These are phyloP conservation scores for Tagetes patula DNA, from an alignment of 129 eudicot species.

Conservation along the genomic window DNA sequence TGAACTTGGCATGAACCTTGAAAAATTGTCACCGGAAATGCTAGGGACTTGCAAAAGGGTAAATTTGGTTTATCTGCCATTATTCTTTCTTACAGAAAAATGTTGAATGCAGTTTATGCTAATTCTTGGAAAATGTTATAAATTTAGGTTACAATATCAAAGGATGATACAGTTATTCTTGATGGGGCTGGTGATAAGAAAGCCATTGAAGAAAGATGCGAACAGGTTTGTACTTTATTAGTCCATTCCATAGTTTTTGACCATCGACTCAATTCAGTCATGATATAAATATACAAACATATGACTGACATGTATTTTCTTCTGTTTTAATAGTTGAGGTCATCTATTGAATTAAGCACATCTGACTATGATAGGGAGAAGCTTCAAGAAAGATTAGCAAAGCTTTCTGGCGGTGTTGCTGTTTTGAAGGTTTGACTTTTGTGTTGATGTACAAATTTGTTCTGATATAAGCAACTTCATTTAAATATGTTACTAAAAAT, in stretches of 20 bases:
- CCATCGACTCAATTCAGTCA: not conserved
- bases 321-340: constrained; percentile 37
- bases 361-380: constrained; percentile 73
- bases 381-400: constrained; percentile 66
- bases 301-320: not conserved
- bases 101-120: not conserved
- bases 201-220: constrained; percentile 74
- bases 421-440: constrained; percentile 53
- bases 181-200: constrained; percentile 77
- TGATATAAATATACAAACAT: not conserved
- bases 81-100: not conserved
- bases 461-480: not conserved
- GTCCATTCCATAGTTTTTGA: not conserved
- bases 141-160: constrained; percentile 57
- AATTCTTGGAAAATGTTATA: not conserved
- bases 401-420: constrained; percentile 81
- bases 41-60: constrained; percentile 75
- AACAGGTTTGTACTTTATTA: constrained; percentile 36
- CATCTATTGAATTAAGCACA: constrained; percentile 58
- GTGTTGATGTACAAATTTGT: not conserved
- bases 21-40: constrained; percentile 51
- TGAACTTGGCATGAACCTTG: constrained; percentile 66
- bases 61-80: not conserved
- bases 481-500: not conserved
- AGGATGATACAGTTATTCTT: constrained; percentile 70